These are phyloP conservation scores for Fusarium virguliforme DNA, from an alignment of 2,329 filamentous ascomycete genomes.

Conservation along the genomic window DNA sequence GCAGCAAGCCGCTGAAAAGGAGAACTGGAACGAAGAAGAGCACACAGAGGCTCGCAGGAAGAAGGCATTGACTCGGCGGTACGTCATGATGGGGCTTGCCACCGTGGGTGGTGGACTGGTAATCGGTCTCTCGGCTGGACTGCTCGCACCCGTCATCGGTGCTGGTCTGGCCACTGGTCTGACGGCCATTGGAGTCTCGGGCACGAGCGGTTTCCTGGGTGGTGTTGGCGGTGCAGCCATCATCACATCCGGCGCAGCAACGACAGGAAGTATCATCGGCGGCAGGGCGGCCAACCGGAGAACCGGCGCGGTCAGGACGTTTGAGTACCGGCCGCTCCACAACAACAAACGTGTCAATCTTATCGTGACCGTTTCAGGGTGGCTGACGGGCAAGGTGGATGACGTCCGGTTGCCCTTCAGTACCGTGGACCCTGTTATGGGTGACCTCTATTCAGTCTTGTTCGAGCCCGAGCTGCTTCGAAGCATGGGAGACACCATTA, in stretches of 20 bases:
- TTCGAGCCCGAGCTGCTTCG: constrained; percentile 99
- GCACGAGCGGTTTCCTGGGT: constrained; percentile 90
- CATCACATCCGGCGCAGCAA: constrained; percentile 90
- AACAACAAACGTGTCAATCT: constrained; percentile 98
- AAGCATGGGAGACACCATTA: constrained; percentile 98
- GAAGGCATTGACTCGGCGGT: constrained; percentile 83
- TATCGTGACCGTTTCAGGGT: constrained; percentile 94
- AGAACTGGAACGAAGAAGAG: constrained; percentile 98
- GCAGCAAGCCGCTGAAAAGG: constrained; percentile 93
- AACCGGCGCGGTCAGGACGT: constrained; percentile 93
- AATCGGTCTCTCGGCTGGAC: constrained; percentile 92
- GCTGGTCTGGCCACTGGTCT: constrained; percentile 95
- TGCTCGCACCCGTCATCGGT: constrained; percentile 94
- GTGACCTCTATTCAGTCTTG: constrained; percentile 94
- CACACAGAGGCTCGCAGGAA: constrained; percentile 92
- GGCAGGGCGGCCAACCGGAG: constrained; percentile 87
- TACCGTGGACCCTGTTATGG: constrained; percentile 98
- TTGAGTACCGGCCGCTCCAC: constrained; percentile 95
- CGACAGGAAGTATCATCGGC: constrained; percentile 90
- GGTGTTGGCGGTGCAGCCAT: constrained; percentile 94
- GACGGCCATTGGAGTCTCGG: constrained; percentile 92
- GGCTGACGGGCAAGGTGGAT: constrained; percentile 98
- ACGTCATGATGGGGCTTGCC: constrained; percentile 96
- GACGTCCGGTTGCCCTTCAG: constrained; percentile 96
- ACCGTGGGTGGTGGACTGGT: constrained; percentile 96